Evolutionary conservation across 495 filamentous ascomycete species (phyloP), one percentile per base, ranked within the genome.

Genomic region (Ramalina peruviana): DNA sequence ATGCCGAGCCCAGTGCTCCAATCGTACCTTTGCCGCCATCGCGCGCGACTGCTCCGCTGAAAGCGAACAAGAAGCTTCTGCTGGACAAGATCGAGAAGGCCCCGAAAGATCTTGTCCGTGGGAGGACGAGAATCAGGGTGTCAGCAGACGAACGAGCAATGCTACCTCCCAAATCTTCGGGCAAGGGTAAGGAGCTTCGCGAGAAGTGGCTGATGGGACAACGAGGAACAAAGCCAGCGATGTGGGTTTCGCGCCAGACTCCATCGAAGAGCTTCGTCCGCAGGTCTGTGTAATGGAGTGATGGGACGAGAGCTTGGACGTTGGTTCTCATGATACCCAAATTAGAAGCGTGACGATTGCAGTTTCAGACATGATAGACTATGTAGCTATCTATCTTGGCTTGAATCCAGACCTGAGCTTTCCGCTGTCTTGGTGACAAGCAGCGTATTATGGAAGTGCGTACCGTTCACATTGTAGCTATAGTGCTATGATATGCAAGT

Each of bases 81-180:
- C 58, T 78, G 38, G 71, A 77, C 21, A 66, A 65, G 40, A 60
- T 61, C 11, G 68, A 77, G 45, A 74, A 72, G 50, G 63, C 67
- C 12, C 66, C 73, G 36, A 80, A 76, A 63, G 75, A 79, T 56
- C 57, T 79, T 36, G 69, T 64, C 47, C 66, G 67, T 46, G 75
- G 73, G 9, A 65, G 69, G 40, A 60, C 79, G 36, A 72, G 64
- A 15, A 72, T 81, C 39, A 65, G 67, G 25, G 75, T 81, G 2
- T 59, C 80, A 40, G 68, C 69, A 53, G 65, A 63, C 10, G 65
- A 67, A 10, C 58, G 61, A 44, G 53, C 61, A 0, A 49, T 65
- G 6, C 58, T 80, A 48, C 61, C 75, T 5, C 76, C 77, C 0
- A 74, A 70, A 53, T 65, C 68, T 6, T 72, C 70, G n/a, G 69